Conservation (phyloP, 2,329 filamentous ascomycete genomes). For the Blastomyces gilchristii region DNA sequence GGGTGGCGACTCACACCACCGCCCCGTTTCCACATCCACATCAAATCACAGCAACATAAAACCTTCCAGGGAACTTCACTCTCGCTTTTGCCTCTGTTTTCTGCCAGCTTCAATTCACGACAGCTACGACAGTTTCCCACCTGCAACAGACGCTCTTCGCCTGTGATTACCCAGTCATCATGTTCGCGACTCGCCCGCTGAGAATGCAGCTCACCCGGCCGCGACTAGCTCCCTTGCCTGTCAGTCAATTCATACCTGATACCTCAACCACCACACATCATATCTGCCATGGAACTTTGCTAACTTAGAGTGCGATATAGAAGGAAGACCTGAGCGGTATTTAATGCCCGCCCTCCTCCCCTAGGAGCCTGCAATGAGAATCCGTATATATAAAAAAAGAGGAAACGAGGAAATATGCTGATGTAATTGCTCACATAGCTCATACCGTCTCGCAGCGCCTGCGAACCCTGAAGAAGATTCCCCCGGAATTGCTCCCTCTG, state of each 20-base stretch:
- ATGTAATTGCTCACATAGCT: conserved; percentile 43
- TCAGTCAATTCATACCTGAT: conserved; percentile 39
- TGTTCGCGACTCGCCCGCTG: conserved; percentile 57
- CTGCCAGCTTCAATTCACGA: background rate
- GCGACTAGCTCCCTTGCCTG: conserved; percentile 54
- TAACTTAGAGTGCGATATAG: conserved; percentile 39
- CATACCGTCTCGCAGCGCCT: conserved; percentile 96
- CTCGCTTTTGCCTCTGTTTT: background rate
- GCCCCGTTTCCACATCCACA: background rate
- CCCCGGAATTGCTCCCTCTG: conserved; percentile 86
- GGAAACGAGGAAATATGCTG: background rate
- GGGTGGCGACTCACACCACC: background rate
- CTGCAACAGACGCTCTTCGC: too few species aligned
- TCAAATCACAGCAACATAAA: background rate
- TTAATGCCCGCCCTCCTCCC: conserved; percentile 13
- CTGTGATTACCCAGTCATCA: conserved; percentile 33
- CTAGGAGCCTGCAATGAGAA: background rate
- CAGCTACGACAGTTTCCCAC: background rate
- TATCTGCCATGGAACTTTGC: conserved; percentile 21
- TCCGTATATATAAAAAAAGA: background rate
- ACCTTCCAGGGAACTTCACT: background rate
- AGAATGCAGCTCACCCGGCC: conserved; percentile 47
- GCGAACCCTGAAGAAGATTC: conserved; percentile 78
- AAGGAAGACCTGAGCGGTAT: conserved; percentile 56
- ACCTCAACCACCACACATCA: background rate